Evolutionary conservation across 306 rosid genomes (phyloP), one percentile per base, ranked within the genome.

Genomic region (Vachellia pachyceras): DNA sequence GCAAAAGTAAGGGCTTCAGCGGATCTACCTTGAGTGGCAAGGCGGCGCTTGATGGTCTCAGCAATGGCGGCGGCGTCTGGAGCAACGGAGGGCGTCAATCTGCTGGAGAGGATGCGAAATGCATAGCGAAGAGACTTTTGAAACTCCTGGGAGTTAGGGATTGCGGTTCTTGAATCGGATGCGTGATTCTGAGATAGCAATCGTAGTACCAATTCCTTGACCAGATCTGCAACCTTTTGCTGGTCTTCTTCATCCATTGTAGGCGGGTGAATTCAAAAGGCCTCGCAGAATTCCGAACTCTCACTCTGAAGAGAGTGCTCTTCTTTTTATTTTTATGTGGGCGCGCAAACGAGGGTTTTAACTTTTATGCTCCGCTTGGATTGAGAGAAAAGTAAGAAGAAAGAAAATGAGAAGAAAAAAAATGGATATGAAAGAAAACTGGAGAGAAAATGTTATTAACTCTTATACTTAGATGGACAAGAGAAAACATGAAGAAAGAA

Each of bases 31-130:
- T 84, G 89, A 9, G 93, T 90, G 85, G 96, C 97, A 79, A 95
- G 97, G 18, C 92, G 88, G 69, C 98, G 96, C 83, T 95, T 95
- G 80, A 91, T 87, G 80, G 97, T 88, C 74, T 90, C 97, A 20
- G 98, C 98, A 69, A 95, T 86, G 87, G 96, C 94, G 68, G 98
- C 90, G 44, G 96, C 73, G 88, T 95, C 94, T 17, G 98, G 92
- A 14, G 98, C 86, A 60, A 93, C 82, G 44, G 99, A 95, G 75
- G 97, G 93, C 3, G 90, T 84, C 73, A 95, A 77, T 33, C 91
- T 87, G 81, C 94, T 91, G 61, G 95, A 89, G 85, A 95, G 92
- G 22, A 93, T 86, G 86, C 97, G 97, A 69, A 84, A 75, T 13
- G 99, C 96, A 83, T 93, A 93, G 79, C 98, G 97, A 54, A 91